Conservation (phyloP, 495 filamentous ascomycete genomes). For the Hypoxylon perforatum region DNA sequence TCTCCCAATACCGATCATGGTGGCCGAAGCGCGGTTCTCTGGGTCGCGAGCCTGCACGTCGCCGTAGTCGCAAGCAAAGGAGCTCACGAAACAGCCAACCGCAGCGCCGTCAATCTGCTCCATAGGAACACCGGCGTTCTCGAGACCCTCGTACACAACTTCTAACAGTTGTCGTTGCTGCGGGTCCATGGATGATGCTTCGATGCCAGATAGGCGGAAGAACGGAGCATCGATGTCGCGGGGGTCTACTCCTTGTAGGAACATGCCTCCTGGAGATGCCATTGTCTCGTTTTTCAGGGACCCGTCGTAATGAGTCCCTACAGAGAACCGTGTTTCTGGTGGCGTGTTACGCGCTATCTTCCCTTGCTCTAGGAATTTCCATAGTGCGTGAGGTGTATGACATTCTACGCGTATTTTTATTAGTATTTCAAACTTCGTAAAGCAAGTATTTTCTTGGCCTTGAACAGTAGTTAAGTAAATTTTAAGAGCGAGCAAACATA, state of each 20-base stretch:
- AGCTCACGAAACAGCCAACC: slow-evolving; percentile 82
- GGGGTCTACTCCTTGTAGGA: slow-evolving; percentile 60
- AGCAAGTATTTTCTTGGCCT: no score
- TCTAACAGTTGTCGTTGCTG: slow-evolving; percentile 80
- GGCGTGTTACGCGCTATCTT: slow-evolving; percentile 60
- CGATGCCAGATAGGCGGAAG: slow-evolving; percentile 74
- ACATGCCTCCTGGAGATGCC: slow-evolving; percentile 47
- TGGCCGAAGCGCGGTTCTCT: slow-evolving; percentile 5
- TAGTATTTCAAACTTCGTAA: no score
- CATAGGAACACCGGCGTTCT: slow-evolving; percentile 81
- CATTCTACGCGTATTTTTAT: no score
- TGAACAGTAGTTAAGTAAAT: no score
- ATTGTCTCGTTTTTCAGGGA: slow-evolving; percentile 76
- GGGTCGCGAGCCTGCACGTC: slow-evolving; percentile 33
- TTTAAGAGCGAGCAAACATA: no score
- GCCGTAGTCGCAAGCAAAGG: slow-evolving; percentile 78
- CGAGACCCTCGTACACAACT: slow-evolving; percentile 82
- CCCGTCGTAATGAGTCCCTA: slow-evolving; percentile 56
- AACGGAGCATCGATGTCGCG: slow-evolving; percentile 81
- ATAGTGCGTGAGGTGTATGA: slow-evolving; percentile 59
- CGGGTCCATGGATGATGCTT: slow-evolving; percentile 83
- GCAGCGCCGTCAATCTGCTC: slow-evolving; percentile 74
- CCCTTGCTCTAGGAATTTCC: slow-evolving; percentile 66
- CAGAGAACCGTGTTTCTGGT: slow-evolving; percentile 71
- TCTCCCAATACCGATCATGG: slow-evolving; percentile 7